Evolutionary conservation across 352 stramenopile genomes (phyloP).

Genomic region (Pythium diclinum): DNA sequence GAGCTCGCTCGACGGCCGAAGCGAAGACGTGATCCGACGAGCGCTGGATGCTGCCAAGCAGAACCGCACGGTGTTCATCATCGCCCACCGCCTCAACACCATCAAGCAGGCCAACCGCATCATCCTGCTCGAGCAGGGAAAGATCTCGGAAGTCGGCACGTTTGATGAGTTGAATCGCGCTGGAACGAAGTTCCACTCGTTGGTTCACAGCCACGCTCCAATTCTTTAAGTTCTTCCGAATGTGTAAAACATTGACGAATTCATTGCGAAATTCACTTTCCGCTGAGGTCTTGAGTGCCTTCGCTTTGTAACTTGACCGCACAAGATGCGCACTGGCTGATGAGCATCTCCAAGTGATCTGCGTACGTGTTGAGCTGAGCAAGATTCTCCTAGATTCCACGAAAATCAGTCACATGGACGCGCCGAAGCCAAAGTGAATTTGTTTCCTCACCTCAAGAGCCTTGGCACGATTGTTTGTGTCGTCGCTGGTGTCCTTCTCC

Average conservation of each 20-base stretch:
- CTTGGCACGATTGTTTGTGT: constrained; percentile 44
- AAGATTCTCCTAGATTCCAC: constrained; percentile 54
- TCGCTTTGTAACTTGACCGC: constrained; percentile 70
- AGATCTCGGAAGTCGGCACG: constrained; percentile 72
- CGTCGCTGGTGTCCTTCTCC: constrained; percentile 25
- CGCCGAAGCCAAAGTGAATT: neutral
- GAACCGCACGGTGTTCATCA: constrained; percentile 80
- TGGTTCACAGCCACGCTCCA: constrained; percentile 60
- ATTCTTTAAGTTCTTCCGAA: constrained; percentile 36
- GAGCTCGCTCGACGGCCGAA: constrained; percentile 77
- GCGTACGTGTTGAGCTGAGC: constrained; percentile 77
- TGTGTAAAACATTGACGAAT: neutral
- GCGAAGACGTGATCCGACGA: constrained; percentile 75
- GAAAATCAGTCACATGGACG: neutral
- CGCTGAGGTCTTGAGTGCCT: constrained; percentile 42
- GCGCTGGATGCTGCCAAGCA: constrained; percentile 58
- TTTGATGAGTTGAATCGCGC: constrained; percentile 74
- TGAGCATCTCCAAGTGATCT: constrained; percentile 74
- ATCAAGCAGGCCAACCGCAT: constrained; percentile 85
- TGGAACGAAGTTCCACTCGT: constrained; percentile 74
- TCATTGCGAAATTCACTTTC: neutral
- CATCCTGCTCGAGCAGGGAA: constrained; percentile 76
- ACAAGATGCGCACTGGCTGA: constrained; percentile 64
- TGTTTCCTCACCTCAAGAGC: constrained; percentile 50
- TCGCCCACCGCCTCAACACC: constrained; percentile 82